Evolutionary conservation across 176 grass and related monocot species (phyloP).

Genomic region (Aechmea fasciata): DNA sequence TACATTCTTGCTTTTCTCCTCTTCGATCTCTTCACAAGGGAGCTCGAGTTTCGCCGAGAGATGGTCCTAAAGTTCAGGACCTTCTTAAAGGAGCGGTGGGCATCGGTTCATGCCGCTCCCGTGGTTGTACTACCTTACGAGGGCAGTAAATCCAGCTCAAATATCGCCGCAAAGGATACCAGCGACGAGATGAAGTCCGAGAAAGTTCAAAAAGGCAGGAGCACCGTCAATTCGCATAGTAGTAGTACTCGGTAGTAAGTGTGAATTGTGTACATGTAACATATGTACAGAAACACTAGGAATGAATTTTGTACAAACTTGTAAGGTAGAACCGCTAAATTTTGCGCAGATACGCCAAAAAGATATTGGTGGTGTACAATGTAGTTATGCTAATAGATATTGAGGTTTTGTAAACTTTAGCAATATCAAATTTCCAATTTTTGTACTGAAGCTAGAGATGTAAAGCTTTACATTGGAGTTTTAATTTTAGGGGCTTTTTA

Average conservation of each 20-base stretch:
- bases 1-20: conserved; percentile 49
- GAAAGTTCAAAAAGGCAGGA: conserved; percentile 19
- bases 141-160: conserved; percentile 18
- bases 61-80: conserved; percentile 59
- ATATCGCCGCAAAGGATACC: conserved; percentile 24
- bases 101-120: conserved; percentile 67
- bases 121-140: conserved; percentile 69
- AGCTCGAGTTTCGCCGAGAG: conserved; percentile 61
- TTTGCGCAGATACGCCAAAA: too few species aligned
- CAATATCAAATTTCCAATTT: too few species aligned
- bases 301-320: too few species aligned
- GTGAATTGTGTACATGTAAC: neutral
- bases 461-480: too few species aligned
- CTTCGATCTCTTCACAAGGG: conserved; percentile 68
- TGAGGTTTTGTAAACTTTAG: too few species aligned
- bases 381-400: too few species aligned
- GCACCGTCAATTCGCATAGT: neutral
- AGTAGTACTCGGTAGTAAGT: neutral
- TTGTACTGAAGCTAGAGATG: too few species aligned
- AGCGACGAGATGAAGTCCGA: conserved; percentile 15
- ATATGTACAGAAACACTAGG: too few species aligned
- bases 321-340: too few species aligned
- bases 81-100: conserved; percentile 70
- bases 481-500: too few species aligned
- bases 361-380: too few species aligned